phyloP scores from a whole-genome alignment of 2,329 filamentous ascomycete genomes.

The Seiridium cupressi region DNA sequence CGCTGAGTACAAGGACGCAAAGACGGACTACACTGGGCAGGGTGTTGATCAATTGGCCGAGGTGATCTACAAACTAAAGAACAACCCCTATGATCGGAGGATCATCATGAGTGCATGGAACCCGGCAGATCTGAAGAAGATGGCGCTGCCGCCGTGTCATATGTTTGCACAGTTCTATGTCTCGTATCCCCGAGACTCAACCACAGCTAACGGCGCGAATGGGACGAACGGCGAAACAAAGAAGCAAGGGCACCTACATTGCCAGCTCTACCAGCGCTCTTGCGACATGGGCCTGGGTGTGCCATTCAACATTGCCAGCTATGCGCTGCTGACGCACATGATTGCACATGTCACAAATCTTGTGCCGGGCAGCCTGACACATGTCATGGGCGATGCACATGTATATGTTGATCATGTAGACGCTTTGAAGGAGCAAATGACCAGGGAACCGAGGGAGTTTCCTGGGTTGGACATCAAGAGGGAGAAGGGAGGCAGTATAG shows the following conservation, averaged over 20 bases:
- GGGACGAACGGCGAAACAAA: conserved; percentile 26
- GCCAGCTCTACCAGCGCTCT: conserved; percentile 86
- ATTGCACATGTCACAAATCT: conserved; percentile 83
- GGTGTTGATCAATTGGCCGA: conserved; percentile 93
- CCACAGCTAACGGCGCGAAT: conserved; percentile 24
- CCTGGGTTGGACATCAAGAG: conserved; percentile 73
- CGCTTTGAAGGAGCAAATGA: conserved; percentile 76
- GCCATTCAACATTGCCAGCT: conserved; percentile 96
- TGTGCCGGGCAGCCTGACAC: conserved; percentile 81
- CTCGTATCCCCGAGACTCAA: conserved; percentile 47
- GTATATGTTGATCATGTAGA: conserved; percentile 93
- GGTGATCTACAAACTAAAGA: conserved; percentile 81
- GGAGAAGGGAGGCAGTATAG: conserved; percentile 71
- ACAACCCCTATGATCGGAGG: conserved; percentile 81
- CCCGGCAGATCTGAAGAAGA: conserved; percentile 69
- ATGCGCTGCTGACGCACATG: conserved; percentile 94
- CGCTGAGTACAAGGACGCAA: conserved; percentile 77
- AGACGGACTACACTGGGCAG: conserved; percentile 80
- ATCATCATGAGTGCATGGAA: conserved; percentile 97
- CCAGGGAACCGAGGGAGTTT: conserved; percentile 77
- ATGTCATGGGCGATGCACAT: conserved; percentile 98
- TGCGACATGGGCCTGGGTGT: conserved; percentile 98
- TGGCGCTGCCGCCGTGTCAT: conserved; percentile 78
- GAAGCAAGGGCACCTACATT: conserved; percentile 71
- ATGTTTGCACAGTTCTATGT: conserved; percentile 86